These are phyloP conservation scores for Phoma sp. DNA, from an alignment of 2,329 filamentous ascomycete species.

Conservation along the genomic window DNA sequence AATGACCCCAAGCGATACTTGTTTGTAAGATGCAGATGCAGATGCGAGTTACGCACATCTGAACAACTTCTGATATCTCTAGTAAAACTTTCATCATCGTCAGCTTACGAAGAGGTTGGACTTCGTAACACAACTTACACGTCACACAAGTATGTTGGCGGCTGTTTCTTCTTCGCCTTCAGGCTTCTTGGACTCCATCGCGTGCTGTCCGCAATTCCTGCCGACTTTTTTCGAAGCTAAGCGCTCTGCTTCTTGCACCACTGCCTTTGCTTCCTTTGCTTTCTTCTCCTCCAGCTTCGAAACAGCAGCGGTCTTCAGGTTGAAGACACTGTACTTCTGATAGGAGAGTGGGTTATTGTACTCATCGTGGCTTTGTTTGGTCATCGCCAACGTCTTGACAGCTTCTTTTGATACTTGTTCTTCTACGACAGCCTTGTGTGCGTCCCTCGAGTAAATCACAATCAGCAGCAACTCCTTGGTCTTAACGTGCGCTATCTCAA, in stretches of 20 bases:
- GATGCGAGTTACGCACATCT: too few relatives aligned
- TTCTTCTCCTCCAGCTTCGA: neutral
- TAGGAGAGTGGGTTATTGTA: neutral
- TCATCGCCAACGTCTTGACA: neutral
- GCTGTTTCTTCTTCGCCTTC: too few relatives aligned
- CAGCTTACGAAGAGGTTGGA: too few relatives aligned
- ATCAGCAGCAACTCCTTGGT: slow-evolving; percentile 1
- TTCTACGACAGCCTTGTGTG: neutral
- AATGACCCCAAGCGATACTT: too few relatives aligned
- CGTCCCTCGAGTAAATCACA: neutral
- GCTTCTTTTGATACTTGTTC: neutral
- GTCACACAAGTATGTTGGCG: too few relatives aligned
- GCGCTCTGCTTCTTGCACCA: neutral
- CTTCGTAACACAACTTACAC: too few relatives aligned
- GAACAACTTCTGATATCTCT: too few relatives aligned
- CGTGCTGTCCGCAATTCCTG: neutral
- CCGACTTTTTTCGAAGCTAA: neutral
- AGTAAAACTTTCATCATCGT: too few relatives aligned
- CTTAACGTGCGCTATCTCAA: neutral
- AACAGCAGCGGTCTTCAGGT: neutral
- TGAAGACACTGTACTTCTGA: neutral
- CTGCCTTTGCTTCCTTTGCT: neutral
- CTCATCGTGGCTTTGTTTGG: neutral
- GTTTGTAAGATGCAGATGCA: too few relatives aligned
- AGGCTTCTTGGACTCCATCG: neutral